phyloP scores from a whole-genome alignment of 2,329 filamentous ascomycete species.

The Pseudocercospora eumusae region DNA sequence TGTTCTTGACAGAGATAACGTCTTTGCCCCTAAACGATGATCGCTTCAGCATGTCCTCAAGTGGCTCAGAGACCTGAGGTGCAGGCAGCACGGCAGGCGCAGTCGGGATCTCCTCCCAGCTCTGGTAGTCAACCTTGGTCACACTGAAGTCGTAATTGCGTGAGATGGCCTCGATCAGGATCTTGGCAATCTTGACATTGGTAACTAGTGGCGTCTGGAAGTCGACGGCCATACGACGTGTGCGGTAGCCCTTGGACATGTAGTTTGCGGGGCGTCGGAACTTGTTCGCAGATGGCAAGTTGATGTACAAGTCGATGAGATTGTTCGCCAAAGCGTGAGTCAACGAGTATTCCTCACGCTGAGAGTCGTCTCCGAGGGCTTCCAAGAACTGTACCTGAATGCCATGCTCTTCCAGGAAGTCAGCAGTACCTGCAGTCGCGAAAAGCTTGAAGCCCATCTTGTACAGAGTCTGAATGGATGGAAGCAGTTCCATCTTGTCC shows the following conservation, averaged over 20 bases:
- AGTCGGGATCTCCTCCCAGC: conserved; percentile 57
- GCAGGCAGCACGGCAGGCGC: conserved; percentile 35
- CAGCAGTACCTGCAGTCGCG: conserved; percentile 92
- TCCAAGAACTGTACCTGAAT: conserved; percentile 93
- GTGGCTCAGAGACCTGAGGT: conserved; percentile 56
- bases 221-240: conserved; percentile 95
- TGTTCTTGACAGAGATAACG: conserved; percentile 88
- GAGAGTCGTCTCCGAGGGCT: conserved; percentile 74
- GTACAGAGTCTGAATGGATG: conserved; percentile 85
- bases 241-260: conserved; percentile 97
- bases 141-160: conserved; percentile 85
- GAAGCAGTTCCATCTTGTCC: conserved; percentile 96
- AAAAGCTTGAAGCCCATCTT: conserved; percentile 93
- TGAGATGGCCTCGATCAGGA: conserved; percentile 89
- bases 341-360: conserved; percentile 94
- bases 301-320: conserved; percentile 98
- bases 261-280: conserved; percentile 96
- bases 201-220: conserved; percentile 96
- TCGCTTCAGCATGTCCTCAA: conserved; percentile 72
- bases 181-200: conserved; percentile 99
- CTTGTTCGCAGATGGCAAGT: conserved; percentile 96
- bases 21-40: conserved; percentile 89
- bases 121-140: conserved; percentile 83
- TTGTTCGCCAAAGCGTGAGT: conserved; percentile 97
- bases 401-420: conserved; percentile 91